Base-by-base conservation (phyloP, 495 filamentous ascomycete species). In the Collariella sp. region DNA sequence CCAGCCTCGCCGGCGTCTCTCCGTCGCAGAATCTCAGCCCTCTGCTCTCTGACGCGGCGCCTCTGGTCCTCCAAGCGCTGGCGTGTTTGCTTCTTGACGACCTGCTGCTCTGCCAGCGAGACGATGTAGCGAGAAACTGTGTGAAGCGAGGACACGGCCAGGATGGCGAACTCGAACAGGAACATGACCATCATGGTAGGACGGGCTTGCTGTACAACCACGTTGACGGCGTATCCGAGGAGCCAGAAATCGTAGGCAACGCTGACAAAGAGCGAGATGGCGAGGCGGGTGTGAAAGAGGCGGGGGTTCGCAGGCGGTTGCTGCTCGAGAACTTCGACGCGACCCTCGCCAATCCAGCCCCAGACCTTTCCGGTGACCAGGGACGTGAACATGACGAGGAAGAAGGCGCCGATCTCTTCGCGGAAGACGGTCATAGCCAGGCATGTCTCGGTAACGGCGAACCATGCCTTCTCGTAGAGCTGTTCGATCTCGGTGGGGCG, bases 121-220 rank as follows among this genome's bases (percentile, higher is more conserved):
- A 98, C 75, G 24, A 77, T 63, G 69, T 97, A 98, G 48, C 90
- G 81, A 47, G 81, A 73, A 16, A 79, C 72, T 7, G 89, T 96
- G 23, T 91, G 91, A 19, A 82, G 71, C 1, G 94, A 95, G 26
- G 83, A 81, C 11, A 94, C 83, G 4, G 82, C 74, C 54, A 97
- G 70, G 54, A 98, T 81, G 12, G 90, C 89, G 61, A 97, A 98
- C 67, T 98, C 93, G 61, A 98, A 97, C 16, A 90, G 83, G 64
- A 98, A 98, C 90, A 97, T 97, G 52, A 98, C 88, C 94, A 98
- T 98, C 88, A 98, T 96, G 50, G 93, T 90, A 0, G 93, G 90
- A 18, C 87, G 82, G 0, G 93, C 87, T 56, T 89, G 82, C 41
- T 85, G 79, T 18, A 96, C 81, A 23, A 98, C 90, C 2, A 86